phyloP scores from a whole-genome alignment of 192 early-diverging fungal genomes.

The Entomortierella parvispora region DNA sequence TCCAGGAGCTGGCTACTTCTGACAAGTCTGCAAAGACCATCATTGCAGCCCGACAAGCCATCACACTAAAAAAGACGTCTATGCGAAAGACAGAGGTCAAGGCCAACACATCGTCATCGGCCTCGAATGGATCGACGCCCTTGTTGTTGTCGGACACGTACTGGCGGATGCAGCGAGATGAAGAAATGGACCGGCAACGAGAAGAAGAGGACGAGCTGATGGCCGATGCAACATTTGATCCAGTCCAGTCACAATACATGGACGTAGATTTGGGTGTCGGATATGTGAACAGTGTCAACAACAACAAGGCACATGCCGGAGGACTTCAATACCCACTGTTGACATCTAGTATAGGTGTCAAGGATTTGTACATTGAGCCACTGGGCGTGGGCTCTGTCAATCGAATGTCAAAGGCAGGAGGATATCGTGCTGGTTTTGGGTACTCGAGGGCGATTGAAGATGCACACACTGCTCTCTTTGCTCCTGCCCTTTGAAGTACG shows the following conservation, averaged over 20 bases:
- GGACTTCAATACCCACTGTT: constrained; percentile 42
- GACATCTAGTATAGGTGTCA: constrained; percentile 44
- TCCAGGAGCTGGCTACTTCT: constrained; percentile 73
- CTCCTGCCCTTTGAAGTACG: constrained; percentile 7
- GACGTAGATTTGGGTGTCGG: constrained; percentile 49
- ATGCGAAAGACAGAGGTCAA: constrained; percentile 53
- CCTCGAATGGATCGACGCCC: background rate
- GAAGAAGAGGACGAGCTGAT: constrained; percentile 40
- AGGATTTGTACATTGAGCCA: constrained; percentile 40
- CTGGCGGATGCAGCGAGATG: constrained; percentile 40
- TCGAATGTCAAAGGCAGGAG: constrained; percentile 35
- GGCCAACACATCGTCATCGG: background rate
- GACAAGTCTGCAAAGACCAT: constrained; percentile 62
- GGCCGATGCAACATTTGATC: constrained; percentile 24
- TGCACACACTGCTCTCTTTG: constrained; percentile 35
- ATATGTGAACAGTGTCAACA: constrained; percentile 51
- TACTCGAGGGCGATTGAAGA: constrained; percentile 44
- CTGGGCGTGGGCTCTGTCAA: constrained; percentile 14
- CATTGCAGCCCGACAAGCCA: constrained; percentile 52
- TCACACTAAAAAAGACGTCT: constrained; percentile 61
- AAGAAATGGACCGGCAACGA: constrained; percentile 30
- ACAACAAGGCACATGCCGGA: constrained; percentile 52
- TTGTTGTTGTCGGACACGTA: constrained; percentile 32
- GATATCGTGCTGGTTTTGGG: constrained; percentile 41
- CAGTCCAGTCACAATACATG: constrained; percentile 44